Evolutionary conservation across 192 early-diverging fungal species (phyloP).

Genomic region (Lobosporangium transversale): DNA sequence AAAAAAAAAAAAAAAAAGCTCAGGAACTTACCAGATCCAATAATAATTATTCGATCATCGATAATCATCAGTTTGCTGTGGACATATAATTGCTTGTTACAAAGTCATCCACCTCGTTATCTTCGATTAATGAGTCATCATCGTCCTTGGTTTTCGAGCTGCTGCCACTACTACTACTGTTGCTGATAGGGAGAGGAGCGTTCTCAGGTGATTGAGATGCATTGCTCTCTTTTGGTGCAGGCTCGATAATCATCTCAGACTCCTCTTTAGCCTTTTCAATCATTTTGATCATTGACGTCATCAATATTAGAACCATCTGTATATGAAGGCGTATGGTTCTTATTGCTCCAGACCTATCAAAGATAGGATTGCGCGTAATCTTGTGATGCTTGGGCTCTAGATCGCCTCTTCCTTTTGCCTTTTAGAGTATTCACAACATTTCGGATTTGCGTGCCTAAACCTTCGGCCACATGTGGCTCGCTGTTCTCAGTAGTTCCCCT

Average conservation of each 20-base stretch:
- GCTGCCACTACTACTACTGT: conserved; percentile 30
- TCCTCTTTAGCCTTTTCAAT: background rate
- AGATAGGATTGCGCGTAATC: background rate
- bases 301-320: background rate
- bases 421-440: conserved; percentile 4
- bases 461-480: conserved; percentile 24
- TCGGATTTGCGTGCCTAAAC: conserved; percentile 14
- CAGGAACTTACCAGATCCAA: conserved; percentile 80
- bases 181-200: too few relatives aligned
- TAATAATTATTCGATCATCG: conserved; percentile 83
- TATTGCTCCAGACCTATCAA: too few relatives aligned
- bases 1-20: background rate
- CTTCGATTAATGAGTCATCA: conserved; percentile 35
- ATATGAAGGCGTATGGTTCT: too few relatives aligned
- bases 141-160: background rate
- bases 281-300: background rate
- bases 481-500: conserved; percentile 10
- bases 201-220: too few relatives aligned
- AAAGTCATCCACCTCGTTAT: conserved; percentile 54
- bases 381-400: conserved; percentile 19
- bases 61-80: conserved; percentile 91
- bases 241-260: conserved; percentile 24
- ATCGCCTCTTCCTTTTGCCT: conserved; percentile 20
- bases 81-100: conserved; percentile 87
- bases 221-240: too few relatives aligned